Conservation (phyloP, 176 grass and related monocot genomes). For the Neostapfia colusana region DNA sequence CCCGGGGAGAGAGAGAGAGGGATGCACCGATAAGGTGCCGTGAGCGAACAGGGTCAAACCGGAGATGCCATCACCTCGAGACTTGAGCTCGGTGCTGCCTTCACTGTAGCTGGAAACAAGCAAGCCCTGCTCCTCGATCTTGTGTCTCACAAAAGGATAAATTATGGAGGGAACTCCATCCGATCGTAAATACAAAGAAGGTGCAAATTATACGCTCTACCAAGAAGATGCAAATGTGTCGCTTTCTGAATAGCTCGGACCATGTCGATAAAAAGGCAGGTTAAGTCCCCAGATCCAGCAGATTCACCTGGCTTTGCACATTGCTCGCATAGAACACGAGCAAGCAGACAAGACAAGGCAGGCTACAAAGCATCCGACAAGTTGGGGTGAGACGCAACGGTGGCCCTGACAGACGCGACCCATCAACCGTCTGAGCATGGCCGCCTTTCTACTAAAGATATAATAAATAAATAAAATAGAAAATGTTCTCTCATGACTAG, state of each 20-base stretch:
- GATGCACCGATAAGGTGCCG: not conserved
- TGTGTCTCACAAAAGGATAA: no score
- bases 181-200: no score
- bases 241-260: no score
- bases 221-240: no score
- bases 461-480: no score
- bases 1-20: not conserved
- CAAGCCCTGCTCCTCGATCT: no score
- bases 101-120: not conserved
- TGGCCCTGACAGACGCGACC: slow-evolving; percentile 10
- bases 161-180: no score
- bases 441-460: not conserved
- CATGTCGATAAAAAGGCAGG: no score
- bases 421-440: not conserved
- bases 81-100: not conserved
- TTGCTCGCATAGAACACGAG: not conserved
- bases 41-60: not conserved
- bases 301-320: no score
- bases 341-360: not conserved
- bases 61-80: not conserved
- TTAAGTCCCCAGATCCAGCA: no score
- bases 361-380: not conserved
- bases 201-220: no score
- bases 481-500: not conserved
- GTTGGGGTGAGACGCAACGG: not conserved